phyloP scores from a whole-genome alignment of 805 yeast species.

The Metschnikowia santaceciliae region DNA sequence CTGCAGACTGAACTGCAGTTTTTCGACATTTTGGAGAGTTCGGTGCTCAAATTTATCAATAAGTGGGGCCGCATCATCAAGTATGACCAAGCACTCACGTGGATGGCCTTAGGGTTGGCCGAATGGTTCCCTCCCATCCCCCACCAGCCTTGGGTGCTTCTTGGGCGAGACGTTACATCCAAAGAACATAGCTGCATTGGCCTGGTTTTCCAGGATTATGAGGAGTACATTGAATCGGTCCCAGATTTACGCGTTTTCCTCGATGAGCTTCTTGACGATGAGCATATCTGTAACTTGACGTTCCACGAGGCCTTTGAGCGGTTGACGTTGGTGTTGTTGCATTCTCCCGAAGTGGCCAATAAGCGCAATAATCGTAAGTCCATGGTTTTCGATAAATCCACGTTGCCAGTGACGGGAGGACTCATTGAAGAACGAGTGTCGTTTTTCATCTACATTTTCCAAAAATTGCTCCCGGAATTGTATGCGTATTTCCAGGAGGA shows the following conservation, averaged over 20 bases:
- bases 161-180: slow-evolving; percentile 45
- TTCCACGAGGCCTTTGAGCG: slow-evolving; percentile 74
- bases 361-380: slow-evolving; percentile 8
- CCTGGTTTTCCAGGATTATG: slow-evolving; percentile 35
- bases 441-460: slow-evolving; percentile 60
- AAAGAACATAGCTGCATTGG: slow-evolving; percentile 29
- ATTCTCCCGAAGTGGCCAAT: slow-evolving; percentile 55
- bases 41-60: slow-evolving; percentile 59
- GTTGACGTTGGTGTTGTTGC: slow-evolving; percentile 67
- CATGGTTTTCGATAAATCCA: slow-evolving; percentile 29
- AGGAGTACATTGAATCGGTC: slow-evolving; percentile 33
- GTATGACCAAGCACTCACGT: slow-evolving; percentile 78
- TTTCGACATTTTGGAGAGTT: slow-evolving; percentile 52
- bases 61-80: slow-evolving; percentile 79
- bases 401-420: slow-evolving; percentile 55
- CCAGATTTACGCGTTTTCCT: slow-evolving; percentile 23
- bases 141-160: slow-evolving; percentile 49
- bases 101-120: slow-evolving; percentile 85
- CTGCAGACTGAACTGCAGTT: slow-evolving; percentile 48
- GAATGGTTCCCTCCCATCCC: slow-evolving; percentile 80
- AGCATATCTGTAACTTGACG: slow-evolving; percentile 36
- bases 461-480: slow-evolving; percentile 68
- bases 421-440: slow-evolving; percentile 63
- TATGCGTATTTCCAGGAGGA: slow-evolving; percentile 77
- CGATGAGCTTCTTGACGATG: slow-evolving; percentile 25